Evolutionary conservation across 2,329 filamentous ascomycete genomes (phyloP).

Genomic region (Arthroderma sp.): DNA sequence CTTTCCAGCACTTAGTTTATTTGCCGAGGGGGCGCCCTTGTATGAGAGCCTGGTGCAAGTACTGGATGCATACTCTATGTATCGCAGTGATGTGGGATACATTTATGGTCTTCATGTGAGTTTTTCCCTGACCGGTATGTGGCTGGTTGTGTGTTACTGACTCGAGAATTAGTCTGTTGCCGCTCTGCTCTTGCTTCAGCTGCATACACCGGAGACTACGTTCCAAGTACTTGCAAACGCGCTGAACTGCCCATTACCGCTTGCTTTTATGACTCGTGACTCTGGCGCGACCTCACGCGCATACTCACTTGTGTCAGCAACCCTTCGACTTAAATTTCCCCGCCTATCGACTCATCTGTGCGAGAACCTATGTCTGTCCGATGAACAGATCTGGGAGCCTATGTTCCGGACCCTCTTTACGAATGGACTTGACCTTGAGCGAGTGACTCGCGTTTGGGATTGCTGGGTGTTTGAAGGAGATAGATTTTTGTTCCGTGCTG

Average conservation of each 20-base stretch:
- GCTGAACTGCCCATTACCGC: constrained; percentile 46
- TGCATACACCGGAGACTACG: constrained; percentile 38
- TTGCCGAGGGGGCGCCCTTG: constrained; percentile 40
- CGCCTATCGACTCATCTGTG: constrained; percentile 40
- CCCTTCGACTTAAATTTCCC: constrained; percentile 45
- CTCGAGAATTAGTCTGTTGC: constrained; percentile 34
- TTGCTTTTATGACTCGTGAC: constrained; percentile 49
- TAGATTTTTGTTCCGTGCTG: constrained; percentile 32
- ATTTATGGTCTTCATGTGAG: constrained; percentile 44
- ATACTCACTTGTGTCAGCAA: constrained; percentile 42
- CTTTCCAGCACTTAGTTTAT: constrained; percentile 47
- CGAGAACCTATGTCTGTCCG: constrained; percentile 26
- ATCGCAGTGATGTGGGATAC: constrained; percentile 50
- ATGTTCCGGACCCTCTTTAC: constrained; percentile 43
- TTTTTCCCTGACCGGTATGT: constrained; percentile 1
- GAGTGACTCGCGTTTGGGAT: constrained; percentile 46
- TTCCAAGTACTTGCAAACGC: constrained; percentile 49
- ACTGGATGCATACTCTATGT: constrained; percentile 49
- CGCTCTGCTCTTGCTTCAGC: constrained; percentile 45
- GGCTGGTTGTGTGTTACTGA: too few relatives aligned
- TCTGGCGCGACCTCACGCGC: constrained; percentile 41
- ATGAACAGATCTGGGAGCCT: constrained; percentile 37
- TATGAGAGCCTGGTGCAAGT: constrained; percentile 45
- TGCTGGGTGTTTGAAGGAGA: constrained; percentile 50
- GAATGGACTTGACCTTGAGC: constrained; percentile 39